phyloP scores from a whole-genome alignment of 78 protist genomes.

The Guillardia theta region DNA sequence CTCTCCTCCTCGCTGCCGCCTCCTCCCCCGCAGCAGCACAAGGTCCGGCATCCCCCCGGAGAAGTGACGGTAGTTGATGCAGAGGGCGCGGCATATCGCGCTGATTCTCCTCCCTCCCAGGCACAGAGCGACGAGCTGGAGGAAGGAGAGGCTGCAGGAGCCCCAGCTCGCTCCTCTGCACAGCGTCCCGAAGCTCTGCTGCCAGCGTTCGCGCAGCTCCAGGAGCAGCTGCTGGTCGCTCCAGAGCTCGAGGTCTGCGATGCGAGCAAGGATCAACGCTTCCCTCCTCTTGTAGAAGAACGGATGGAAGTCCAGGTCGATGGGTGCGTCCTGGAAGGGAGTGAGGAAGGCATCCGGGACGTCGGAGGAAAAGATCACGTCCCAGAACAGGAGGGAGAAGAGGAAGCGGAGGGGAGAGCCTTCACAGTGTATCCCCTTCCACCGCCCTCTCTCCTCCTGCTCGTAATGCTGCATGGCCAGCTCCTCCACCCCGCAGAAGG shows the following conservation, averaged over 20 bases:
- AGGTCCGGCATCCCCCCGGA: neutral
- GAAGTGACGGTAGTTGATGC: neutral
- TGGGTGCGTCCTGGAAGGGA: slow-evolving; percentile 1
- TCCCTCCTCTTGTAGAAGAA: neutral
- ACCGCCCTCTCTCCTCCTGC: neutral
- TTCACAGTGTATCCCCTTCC: neutral
- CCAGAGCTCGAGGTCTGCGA: neutral
- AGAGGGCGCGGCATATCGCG: neutral
- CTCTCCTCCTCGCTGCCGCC: neutral
- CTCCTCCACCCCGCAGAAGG: neutral
- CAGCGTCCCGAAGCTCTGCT: neutral
- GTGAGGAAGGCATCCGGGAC: slow-evolving; percentile 11
- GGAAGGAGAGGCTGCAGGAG: neutral
- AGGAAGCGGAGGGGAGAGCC: neutral
- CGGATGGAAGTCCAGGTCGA: neutral
- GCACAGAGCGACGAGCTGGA: neutral
- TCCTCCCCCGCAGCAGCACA: neutral
- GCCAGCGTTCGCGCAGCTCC: neutral
- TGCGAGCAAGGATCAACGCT: neutral
- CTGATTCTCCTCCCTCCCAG: neutral
- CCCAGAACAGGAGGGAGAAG: neutral
- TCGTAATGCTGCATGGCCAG: neutral
- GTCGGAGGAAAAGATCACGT: neutral
- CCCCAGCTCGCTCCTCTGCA: neutral
- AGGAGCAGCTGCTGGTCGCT: neutral